A percentile compares a stretch with the other conserved stretches of the same genome.
These are phyloP conservation scores for Nakazawaea sp. DNA, from an alignment of 805 yeast species.

Conservation along the genomic window DNA sequence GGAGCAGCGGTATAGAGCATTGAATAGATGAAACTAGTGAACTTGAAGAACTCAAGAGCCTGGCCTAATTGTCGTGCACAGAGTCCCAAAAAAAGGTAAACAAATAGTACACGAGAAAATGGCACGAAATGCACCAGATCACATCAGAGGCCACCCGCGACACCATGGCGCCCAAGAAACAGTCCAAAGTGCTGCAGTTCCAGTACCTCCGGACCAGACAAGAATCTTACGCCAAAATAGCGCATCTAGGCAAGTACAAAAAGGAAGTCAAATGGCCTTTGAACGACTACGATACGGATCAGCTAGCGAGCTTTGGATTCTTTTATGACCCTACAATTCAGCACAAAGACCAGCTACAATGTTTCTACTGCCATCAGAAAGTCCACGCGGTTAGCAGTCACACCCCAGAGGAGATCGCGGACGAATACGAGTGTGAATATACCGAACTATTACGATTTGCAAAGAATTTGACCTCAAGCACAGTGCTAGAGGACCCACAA, in stretches of 20 bases:
- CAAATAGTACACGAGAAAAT: too few species aligned
- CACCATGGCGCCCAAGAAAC: not conserved
- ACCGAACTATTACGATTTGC: not conserved
- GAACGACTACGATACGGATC: slow-evolving; percentile 1
- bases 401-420: not conserved
- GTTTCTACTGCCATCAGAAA: slow-evolving; percentile 7
- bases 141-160: too few species aligned
- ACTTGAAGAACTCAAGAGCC: too few species aligned
- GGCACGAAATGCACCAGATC: too few species aligned
- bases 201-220: slow-evolving; percentile 1
- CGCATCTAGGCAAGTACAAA: slow-evolving; percentile 6
- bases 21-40: too few species aligned
- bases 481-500: slow-evolving; percentile 27
- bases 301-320: slow-evolving; percentile 4
- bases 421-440: not conserved
- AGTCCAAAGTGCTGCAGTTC: too few species aligned
- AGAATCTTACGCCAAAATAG: slow-evolving; percentile 4
- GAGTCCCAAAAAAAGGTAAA: too few species aligned
- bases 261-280: slow-evolving; percentile 4
- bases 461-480: not conserved
- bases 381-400: not conserved
- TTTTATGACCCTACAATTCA: slow-evolving; percentile 7
- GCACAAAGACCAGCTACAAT: slow-evolving; percentile 5
- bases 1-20: slow-evolving; percentile 37
- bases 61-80: too few species aligned